Evolutionary conservation across 345 rosid genomes (phyloP), one percentile per base, ranked within the genome.

Genomic region (Salix caprea): DNA sequence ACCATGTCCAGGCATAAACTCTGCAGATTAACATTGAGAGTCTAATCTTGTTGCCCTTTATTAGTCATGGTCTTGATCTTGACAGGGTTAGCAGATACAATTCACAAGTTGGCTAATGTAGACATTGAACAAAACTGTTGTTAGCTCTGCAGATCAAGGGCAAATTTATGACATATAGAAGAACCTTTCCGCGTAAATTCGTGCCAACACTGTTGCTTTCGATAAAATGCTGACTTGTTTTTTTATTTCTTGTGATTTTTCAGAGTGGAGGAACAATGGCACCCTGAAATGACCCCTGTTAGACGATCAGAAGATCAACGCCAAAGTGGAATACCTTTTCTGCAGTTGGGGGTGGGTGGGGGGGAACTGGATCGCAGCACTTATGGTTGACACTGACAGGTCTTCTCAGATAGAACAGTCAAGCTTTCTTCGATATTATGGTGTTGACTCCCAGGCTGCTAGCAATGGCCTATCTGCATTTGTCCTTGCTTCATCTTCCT

Each of bases 331-430:
- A 36, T 60, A 13, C 70, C 37, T 28, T 40, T 6, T 32, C 30
- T 75, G 67, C 5, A 14, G 16, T 21, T 67, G 54, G 72, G n/a
- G n/a, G n/a, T n/a, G n/a, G n/a, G n/a, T n/a, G n/a, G n/a, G n/a
- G n/a, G n/a, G 70, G 70, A 71, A 76, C 66, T 44, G 28, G 73
- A 5, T 80, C 66, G 40, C 54, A 18, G 80, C 83, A 10, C 83
- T 76, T 58, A n/a, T 80, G n/a, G 70, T 76, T 40, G 81, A 78
- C 67, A 61, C 46, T 18, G 56, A 39, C 26, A 66, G 23, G 21
- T 34, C 30, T 40, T 36, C 72, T 34, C 65, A 40, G 13, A 19
- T 67, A n/a, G 40, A 67, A 1, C 44, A 67, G 23, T 32, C 58
- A 18, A 67, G 28, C 32, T 8, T 58, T 30, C 73, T 78, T 67